phyloP scores from a whole-genome alignment of 2,329 filamentous ascomycete genomes.

The Macrophomina phaseolina region DNA sequence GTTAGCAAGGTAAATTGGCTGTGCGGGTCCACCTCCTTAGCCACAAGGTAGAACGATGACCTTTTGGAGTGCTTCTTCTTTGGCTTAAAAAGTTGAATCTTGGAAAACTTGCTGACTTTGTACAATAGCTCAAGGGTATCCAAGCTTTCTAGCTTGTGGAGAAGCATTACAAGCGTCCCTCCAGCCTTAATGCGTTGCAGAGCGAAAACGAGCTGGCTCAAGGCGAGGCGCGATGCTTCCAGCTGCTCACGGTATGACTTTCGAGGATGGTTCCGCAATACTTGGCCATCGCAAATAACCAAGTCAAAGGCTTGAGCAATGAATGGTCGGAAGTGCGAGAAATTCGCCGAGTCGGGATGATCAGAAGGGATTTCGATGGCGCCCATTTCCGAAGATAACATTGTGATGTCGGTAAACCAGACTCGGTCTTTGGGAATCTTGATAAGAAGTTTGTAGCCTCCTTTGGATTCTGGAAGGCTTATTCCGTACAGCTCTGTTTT shows the following conservation, averaged over 20 bases:
- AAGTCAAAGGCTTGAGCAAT: conserved; percentile 48
- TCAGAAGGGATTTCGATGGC: conserved; percentile 11
- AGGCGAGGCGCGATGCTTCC: conserved; percentile 40
- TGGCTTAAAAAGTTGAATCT: conserved; percentile 55
- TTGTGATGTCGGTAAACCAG: conserved; percentile 53
- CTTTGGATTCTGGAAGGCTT: conserved; percentile 46
- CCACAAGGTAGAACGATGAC: conserved; percentile 62
- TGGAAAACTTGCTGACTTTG: conserved; percentile 50
- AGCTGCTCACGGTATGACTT: conserved; percentile 28
- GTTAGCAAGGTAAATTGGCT: neutral
- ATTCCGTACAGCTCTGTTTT: conserved; percentile 44
- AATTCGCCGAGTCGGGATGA: conserved; percentile 12
- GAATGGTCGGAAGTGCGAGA: conserved; percentile 29
- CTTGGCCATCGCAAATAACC: conserved; percentile 56
- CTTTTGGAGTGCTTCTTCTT: conserved; percentile 46
- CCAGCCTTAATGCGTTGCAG: conserved; percentile 53
- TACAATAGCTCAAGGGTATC: conserved; percentile 46
- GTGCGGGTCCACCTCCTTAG: conserved; percentile 34
- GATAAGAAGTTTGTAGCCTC: conserved; percentile 50
- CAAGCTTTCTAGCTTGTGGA: conserved; percentile 56
- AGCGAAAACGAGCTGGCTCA: conserved; percentile 52
- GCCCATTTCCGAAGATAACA: conserved; percentile 50
- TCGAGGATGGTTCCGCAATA: conserved; percentile 45
- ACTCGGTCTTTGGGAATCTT: conserved; percentile 25
- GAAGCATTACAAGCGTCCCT: conserved; percentile 57